Conservation (phyloP, 2,329 filamentous ascomycete species). For the Annulohypoxylon truncatum region DNA sequence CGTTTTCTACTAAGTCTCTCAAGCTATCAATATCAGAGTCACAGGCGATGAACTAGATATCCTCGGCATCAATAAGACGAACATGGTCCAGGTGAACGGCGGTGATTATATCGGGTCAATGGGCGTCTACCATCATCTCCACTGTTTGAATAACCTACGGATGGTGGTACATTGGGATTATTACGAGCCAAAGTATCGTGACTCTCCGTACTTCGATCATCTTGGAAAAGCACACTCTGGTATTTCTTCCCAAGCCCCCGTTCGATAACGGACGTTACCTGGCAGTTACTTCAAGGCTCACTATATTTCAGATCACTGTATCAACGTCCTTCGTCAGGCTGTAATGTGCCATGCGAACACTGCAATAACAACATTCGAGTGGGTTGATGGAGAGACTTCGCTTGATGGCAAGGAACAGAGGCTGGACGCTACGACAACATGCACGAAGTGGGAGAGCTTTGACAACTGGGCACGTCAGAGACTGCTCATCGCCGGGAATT, state of each 20-base stretch:
- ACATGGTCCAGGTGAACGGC: slow-evolving; percentile 39
- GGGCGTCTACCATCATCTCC: slow-evolving; percentile 37
- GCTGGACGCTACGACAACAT: slow-evolving; percentile 20
- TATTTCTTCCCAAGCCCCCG: neutral
- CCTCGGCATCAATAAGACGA: slow-evolving; percentile 27
- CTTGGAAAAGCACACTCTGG: slow-evolving; percentile 30
- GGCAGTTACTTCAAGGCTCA: neutral
- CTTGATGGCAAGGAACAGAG: slow-evolving; percentile 22
- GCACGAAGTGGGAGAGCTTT: slow-evolving; percentile 32
- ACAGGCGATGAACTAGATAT: slow-evolving; percentile 15
- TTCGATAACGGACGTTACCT: neutral
- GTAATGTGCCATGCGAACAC: slow-evolving; percentile 38
- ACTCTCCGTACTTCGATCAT: slow-evolving; percentile 6
- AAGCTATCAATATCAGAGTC: slow-evolving; percentile 34
- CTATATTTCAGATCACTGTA: slow-evolving; percentile 33
- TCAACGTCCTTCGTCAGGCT: slow-evolving; percentile 34
- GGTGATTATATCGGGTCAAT: slow-evolving; percentile 32
- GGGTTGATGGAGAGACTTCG: slow-evolving; percentile 19
- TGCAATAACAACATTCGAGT: slow-evolving; percentile 21
- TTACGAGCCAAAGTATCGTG: slow-evolving; percentile 20
- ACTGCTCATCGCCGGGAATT: slow-evolving; percentile 30
- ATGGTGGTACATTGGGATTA: slow-evolving; percentile 35
- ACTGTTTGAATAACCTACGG: slow-evolving; percentile 34
- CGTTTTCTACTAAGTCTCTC: neutral
- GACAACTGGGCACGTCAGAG: slow-evolving; percentile 33